Base-by-base conservation (phyloP, 441 rosid genomes). In the Syzygium syzygioides region DNA sequence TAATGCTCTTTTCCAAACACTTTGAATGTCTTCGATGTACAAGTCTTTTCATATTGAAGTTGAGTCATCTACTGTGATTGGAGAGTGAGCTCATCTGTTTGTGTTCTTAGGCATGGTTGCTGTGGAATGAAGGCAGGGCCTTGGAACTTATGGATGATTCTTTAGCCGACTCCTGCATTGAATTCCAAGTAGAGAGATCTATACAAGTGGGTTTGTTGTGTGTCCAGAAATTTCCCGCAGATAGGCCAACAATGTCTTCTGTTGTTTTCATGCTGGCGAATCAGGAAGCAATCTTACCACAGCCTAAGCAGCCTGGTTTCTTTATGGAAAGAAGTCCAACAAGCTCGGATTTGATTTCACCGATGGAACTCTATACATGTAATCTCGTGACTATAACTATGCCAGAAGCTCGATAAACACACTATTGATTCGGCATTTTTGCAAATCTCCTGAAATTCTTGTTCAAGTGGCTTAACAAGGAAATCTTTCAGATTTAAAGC, bases 211-310 rank as follows among this genome's bases (percentile, higher is more conserved):
- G 86, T 37, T 56, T 89, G 86, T 50, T 86, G 37, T 86, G 90
- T 5, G 90, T 76, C 55, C 86, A 89, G 13, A 86, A 86, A 60
- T 76, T 55, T 17, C 89, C 91, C 2, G 86, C 83, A n/a, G 92
- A 90, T n/a, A 90, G 92, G 87, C 93, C 93, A 13, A 79, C 86
- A 54, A 91, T 92, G 91, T 88, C 92, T 3, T 87, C 60, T 66
- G 88, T 91, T 18, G 90, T 91, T 53, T 30, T 86, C 30, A 91
- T 89, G 92, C 86, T 91, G 41, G 86, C 57, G 20, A 89, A 86
- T 68, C 87, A 91, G 57, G 88, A 59, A 60, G 52, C 86, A 62
- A 50, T 59, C 30, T 62, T 89, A 68, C 89, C 92, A 79, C 85
- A 85, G 18, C 91, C 92, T 30, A 91, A 80, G 83, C 86, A 88